These are phyloP conservation scores for Citrus reticulata DNA, from an alignment of 345 rosid genomes.

Conservation along the genomic window DNA sequence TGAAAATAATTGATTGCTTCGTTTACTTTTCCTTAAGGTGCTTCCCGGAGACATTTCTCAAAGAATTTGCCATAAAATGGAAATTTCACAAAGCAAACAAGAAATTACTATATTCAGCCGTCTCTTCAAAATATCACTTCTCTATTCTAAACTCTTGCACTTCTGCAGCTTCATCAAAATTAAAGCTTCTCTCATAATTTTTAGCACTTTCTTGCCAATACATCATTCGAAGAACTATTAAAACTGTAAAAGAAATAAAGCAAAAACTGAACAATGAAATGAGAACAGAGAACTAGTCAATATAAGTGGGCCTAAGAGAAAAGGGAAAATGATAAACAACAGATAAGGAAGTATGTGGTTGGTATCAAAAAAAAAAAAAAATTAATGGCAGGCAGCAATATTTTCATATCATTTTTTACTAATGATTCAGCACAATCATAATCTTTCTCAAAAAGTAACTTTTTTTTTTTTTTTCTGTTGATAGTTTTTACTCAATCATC, in stretches of 20 bases:
- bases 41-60: neutral
- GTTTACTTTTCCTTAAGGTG: neutral
- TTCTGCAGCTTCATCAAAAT: neutral
- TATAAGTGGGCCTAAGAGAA: neutral
- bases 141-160: neutral
- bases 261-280: neutral
- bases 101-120: neutral
- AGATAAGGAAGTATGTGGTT: neutral
- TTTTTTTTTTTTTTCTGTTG: too few relatives aligned
- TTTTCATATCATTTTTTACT: neutral
- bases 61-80: neutral
- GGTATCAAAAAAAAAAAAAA: neutral
- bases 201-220: neutral
- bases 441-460: neutral
- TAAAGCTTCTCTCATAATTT: too few relatives aligned
- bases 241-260: neutral
- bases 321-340: neutral
- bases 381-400: conserved; percentile 1
- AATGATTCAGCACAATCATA: neutral
- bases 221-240: neutral
- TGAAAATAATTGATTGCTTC: neutral
- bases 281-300: neutral
- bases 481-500: neutral
- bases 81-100: neutral
- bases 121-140: neutral